A percentile compares a stretch with the other conserved stretches of the same genome.
These are phyloP conservation scores for Ramularia collo-cygni DNA, from an alignment of 2,329 filamentous ascomycete species.

Conservation along the genomic window DNA sequence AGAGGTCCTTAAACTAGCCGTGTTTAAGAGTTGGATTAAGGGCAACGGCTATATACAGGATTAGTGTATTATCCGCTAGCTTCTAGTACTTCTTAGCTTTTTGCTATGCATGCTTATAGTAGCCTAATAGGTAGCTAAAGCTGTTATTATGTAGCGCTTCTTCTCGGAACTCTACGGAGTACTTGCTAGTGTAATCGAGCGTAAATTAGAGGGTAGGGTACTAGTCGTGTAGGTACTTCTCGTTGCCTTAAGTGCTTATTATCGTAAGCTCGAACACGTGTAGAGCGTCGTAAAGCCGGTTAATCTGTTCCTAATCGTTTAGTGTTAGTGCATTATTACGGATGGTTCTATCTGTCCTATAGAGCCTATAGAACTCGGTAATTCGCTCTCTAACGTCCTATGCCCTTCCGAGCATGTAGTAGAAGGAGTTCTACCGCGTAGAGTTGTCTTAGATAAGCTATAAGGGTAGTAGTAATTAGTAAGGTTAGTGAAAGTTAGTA, in stretches of 20 bases:
- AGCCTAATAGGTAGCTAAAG: slow-evolving; percentile 1
- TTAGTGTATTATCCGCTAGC: not conserved
- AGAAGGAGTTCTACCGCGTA: too few species aligned
- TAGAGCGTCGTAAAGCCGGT: slow-evolving; percentile 1
- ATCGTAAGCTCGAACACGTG: not conserved
- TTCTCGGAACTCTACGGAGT: slow-evolving; percentile 1
- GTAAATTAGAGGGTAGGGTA: slow-evolving; percentile 1
- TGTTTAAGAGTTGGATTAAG: slow-evolving; percentile 1
- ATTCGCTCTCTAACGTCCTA: too few species aligned
- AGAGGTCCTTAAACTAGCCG: slow-evolving; percentile 2
- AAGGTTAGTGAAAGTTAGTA: too few species aligned
- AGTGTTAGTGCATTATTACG: not conserved
- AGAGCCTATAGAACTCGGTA: too few species aligned
- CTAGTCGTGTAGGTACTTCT: slow-evolving; percentile 1
- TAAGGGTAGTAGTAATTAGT: too few species aligned
- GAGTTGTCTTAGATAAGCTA: too few species aligned
- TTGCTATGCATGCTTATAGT: not conserved
- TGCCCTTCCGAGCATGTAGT: too few species aligned
- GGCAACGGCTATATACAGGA: not conserved
- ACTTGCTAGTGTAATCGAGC: not conserved
- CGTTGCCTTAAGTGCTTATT: slow-evolving; percentile 2
- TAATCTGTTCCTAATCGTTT: slow-evolving; percentile 1
- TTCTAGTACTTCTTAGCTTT: slow-evolving; percentile 4
- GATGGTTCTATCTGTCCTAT: not conserved
- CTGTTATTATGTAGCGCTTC: not conserved